phyloP scores from a whole-genome alignment of 1,284 basidiomycete genomes.

The Coniferiporia sulphurascens region DNA sequence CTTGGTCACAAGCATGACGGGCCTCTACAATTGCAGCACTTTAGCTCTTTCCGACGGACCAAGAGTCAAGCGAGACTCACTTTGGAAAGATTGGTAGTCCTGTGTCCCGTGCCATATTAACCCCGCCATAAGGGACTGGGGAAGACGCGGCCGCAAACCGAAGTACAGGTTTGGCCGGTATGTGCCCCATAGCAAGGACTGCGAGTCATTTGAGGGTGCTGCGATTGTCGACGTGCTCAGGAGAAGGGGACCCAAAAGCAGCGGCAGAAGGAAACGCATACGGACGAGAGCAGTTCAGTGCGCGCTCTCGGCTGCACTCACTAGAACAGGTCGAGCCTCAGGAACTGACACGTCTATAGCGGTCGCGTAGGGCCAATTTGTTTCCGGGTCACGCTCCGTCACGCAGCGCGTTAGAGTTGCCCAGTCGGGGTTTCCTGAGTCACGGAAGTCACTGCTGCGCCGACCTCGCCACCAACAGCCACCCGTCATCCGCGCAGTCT shows the following conservation, averaged over 20 bases:
- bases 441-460: background rate
- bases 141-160: conserved; percentile 78
- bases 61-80: conserved; percentile 37
- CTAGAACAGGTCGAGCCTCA: background rate
- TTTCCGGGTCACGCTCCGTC: background rate
- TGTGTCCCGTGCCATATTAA: conserved; percentile 89
- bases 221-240: conserved; percentile 18
- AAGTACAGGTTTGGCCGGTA: conserved; percentile 94
- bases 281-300: background rate
- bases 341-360: conserved; percentile 12
- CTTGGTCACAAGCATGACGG: conserved; percentile 89
- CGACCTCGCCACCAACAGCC: conserved; percentile 3
- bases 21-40: conserved; percentile 43
- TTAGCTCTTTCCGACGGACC: background rate
- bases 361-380: background rate
- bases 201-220: conserved; percentile 38
- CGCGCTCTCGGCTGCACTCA: background rate
- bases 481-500: background rate
- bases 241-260: conserved; percentile 25
- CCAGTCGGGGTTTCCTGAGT: background rate
- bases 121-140: conserved; percentile 86
- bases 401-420: conserved; percentile 1
- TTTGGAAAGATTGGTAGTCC: conserved; percentile 65
- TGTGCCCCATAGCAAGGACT: conserved; percentile 82
- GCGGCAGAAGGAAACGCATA: conserved; percentile 8